Evolutionary conservation across 192 early-diverging fungal genomes (phyloP).

Genomic region (Rhizophlyctis rosea): DNA sequence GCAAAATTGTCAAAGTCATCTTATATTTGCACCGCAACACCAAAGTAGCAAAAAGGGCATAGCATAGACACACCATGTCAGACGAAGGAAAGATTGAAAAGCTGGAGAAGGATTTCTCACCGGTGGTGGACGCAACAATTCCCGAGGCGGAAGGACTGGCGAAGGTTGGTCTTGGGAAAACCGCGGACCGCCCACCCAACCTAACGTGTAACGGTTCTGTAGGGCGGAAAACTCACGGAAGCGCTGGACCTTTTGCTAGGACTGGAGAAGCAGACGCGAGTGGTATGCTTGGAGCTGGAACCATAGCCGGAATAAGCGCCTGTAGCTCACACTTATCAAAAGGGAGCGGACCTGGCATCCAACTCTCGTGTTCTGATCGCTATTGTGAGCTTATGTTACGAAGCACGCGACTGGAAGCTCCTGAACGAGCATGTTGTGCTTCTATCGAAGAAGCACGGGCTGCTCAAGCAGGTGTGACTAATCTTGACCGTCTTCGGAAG

Average conservation of each 20-base stretch:
- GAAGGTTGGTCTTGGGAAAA: not conserved
- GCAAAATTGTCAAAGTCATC: too few species aligned
- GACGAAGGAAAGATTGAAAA: too few species aligned
- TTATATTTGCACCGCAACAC: too few species aligned
- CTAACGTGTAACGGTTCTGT: conserved; percentile 6
- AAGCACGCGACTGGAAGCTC: conserved; percentile 78
- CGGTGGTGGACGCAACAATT: conserved; percentile 70
- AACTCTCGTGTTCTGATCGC: conserved; percentile 82
- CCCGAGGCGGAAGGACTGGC: conserved; percentile 50
- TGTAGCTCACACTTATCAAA: not conserved
- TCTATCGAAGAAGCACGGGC: conserved; percentile 95
- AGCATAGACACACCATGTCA: too few species aligned
- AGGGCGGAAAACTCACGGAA: conserved; percentile 70
- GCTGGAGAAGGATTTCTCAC: conserved; percentile 91
- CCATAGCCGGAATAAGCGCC: not conserved
- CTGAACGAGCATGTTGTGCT: conserved; percentile 89
- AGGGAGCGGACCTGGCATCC: conserved; percentile 86
- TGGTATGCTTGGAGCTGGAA: conserved; percentile 48
- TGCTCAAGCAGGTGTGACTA: conserved; percentile 78
- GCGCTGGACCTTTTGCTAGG: conserved; percentile 85
- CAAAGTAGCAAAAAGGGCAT: too few species aligned
- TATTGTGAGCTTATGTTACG: conserved; percentile 70
- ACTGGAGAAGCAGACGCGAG: conserved; percentile 94
- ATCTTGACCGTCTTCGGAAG: too few species aligned
- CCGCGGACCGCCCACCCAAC: not conserved